phyloP scores from a whole-genome alignment of 176 grass and related monocot species.

The Paspalum notatum region DNA sequence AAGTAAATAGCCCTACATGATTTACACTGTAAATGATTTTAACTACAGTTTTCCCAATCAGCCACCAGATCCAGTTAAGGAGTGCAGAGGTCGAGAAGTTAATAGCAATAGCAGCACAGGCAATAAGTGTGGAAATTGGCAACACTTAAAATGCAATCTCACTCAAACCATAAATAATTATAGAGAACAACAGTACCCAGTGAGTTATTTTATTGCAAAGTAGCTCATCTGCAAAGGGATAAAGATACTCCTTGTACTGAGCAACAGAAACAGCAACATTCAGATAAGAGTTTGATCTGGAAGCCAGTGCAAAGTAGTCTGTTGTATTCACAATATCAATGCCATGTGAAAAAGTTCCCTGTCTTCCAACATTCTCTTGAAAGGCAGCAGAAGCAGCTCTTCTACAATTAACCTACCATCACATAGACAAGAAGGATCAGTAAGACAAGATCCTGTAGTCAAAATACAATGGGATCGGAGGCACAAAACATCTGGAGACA shows the following conservation, averaged over 20 bases:
- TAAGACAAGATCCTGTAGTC: constrained; percentile 17
- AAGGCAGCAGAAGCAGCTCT: constrained; percentile 98
- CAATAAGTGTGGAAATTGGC: background rate
- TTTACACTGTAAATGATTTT: constrained; percentile 34
- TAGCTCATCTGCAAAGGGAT: constrained; percentile 88
- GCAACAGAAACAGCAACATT: constrained; percentile 78
- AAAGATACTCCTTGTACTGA: constrained; percentile 80
- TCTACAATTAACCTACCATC: constrained; percentile 91
- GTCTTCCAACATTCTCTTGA: constrained; percentile 99
- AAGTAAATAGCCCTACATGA: background rate
- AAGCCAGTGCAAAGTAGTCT: constrained; percentile 94
- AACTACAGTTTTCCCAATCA: constrained; percentile 12
- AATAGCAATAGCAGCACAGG: constrained; percentile 36
- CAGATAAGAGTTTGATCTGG: constrained; percentile 88
- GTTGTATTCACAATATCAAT: constrained; percentile 94
- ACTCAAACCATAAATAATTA: constrained; percentile 16
- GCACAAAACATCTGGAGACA: constrained; percentile 26
- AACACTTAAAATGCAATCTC: constrained; percentile 18
- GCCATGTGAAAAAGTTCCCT: constrained; percentile 83
- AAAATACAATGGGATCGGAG: constrained; percentile 29
- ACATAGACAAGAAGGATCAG: constrained; percentile 38
- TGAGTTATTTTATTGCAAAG: constrained; percentile 88
- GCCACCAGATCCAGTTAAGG: constrained; percentile 8
- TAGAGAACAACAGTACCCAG: constrained; percentile 65
- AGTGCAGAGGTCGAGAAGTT: constrained; percentile 20